These are phyloP conservation scores for Volutella citrinella DNA, from an alignment of 2,329 filamentous ascomycete genomes.

Conservation along the genomic window DNA sequence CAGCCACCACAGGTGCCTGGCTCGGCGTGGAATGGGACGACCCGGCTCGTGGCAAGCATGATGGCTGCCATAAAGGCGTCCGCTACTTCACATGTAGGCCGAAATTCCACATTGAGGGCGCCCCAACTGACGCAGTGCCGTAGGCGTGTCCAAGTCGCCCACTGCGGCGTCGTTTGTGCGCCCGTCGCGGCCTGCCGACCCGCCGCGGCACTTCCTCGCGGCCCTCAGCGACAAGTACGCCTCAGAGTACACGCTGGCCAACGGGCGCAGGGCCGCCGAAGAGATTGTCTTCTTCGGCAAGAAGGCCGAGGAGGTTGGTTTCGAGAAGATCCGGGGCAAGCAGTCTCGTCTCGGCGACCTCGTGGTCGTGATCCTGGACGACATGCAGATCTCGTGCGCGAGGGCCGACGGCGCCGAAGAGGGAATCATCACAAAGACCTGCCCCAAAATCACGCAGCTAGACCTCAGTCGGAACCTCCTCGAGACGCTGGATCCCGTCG, in stretches of 20 bases:
- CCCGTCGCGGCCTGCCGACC: slow-evolving; percentile 67
- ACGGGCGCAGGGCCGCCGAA: slow-evolving; percentile 34
- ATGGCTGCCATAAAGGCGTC: slow-evolving; percentile 75
- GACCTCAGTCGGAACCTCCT: slow-evolving; percentile 86
- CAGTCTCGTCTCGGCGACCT: slow-evolving; percentile 77
- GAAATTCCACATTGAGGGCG: not conserved
- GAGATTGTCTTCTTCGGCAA: slow-evolving; percentile 73
- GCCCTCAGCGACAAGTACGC: slow-evolving; percentile 85
- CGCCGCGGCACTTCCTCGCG: slow-evolving; percentile 69
- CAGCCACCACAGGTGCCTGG: slow-evolving; percentile 76
- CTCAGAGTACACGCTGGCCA: slow-evolving; percentile 42
- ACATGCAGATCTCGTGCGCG: slow-evolving; percentile 56
- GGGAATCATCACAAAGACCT: slow-evolving; percentile 46
- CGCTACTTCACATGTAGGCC: slow-evolving; percentile 78
- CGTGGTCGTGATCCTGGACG: slow-evolving; percentile 78
- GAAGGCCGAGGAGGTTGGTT: slow-evolving; percentile 88
- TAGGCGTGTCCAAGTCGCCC: slow-evolving; percentile 59
- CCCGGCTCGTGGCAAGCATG: slow-evolving; percentile 79
- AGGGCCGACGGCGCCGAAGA: slow-evolving; percentile 27
- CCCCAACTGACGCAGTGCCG: too few species aligned
- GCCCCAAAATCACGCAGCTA: slow-evolving; percentile 69
- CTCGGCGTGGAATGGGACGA: slow-evolving; percentile 98
- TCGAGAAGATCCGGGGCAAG: slow-evolving; percentile 83
- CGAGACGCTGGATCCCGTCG: slow-evolving; percentile 62
- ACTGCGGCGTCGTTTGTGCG: slow-evolving; percentile 86